These are phyloP conservation scores for Daldinia sp. DNA, from an alignment of 2,329 filamentous ascomycete genomes.

Conservation along the genomic window DNA sequence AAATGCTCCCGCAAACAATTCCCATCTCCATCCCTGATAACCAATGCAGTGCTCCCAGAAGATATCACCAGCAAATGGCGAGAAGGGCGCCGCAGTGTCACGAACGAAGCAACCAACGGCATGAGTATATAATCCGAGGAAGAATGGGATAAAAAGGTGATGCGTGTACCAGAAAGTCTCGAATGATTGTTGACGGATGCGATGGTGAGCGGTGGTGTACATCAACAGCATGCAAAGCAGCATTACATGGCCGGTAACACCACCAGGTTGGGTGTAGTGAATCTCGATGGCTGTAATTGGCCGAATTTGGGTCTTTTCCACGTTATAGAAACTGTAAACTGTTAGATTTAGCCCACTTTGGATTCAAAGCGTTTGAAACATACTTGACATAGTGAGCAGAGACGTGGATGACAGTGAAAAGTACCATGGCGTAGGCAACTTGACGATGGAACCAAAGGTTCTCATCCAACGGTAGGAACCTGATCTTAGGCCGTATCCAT, in stretches of 20 bases:
- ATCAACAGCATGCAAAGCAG: constrained; percentile 98
- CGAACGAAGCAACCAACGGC: constrained; percentile 97
- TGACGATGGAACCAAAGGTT: constrained; percentile 97
- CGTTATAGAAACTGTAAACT: constrained; percentile 83
- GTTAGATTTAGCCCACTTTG: constrained; percentile 46
- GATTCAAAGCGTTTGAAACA: constrained; percentile 47
- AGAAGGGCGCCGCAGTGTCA: constrained; percentile 77
- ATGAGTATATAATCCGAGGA: constrained; percentile 94
- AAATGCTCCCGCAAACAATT: constrained; percentile 84
- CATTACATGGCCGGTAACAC: constrained; percentile 97
- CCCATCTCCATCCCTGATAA: constrained; percentile 98
- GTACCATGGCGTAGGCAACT: constrained; percentile 86
- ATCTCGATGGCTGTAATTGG: constrained; percentile 86
- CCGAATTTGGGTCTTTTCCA: constrained; percentile 86
- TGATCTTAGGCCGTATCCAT: constrained; percentile 85
- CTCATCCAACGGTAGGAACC: constrained; percentile 93
- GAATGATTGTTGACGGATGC: constrained; percentile 95
- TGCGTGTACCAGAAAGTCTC: constrained; percentile 99
- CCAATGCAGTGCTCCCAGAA: constrained; percentile 97
- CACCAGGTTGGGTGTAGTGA: constrained; percentile 89
- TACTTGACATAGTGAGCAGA: constrained; percentile 93
- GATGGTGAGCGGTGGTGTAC: constrained; percentile 93
- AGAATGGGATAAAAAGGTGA: constrained; percentile 96
- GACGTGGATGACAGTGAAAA: constrained; percentile 85
- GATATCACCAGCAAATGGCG: constrained; percentile 82